These are phyloP conservation scores for Ambrosiella cleistominuta DNA, from an alignment of 2,329 filamentous ascomycete genomes.

Conservation along the genomic window DNA sequence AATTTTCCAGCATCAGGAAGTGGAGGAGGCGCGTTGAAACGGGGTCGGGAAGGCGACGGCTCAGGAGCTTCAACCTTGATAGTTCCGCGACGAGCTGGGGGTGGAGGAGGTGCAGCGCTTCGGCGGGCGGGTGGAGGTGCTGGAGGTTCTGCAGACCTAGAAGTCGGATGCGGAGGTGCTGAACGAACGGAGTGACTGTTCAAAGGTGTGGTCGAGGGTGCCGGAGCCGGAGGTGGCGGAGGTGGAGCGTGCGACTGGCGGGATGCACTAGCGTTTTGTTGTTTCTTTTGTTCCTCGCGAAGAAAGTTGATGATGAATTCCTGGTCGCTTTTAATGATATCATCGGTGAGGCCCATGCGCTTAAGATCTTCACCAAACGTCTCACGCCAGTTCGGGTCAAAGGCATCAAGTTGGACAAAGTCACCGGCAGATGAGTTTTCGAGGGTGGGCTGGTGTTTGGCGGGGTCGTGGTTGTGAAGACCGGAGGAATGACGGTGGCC, in stretches of 20 bases:
- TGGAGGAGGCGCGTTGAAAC: slow-evolving; percentile 73
- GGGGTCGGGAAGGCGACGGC: slow-evolving; percentile 40
- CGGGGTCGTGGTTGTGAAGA: slow-evolving; percentile 35
- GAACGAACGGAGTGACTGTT: slow-evolving; percentile 15
- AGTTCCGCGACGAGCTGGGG: slow-evolving; percentile 39
- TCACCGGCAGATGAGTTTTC: slow-evolving; percentile 29
- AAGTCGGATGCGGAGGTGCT: slow-evolving; percentile 19
- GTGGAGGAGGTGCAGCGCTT: slow-evolving; percentile 34
- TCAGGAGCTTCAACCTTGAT: slow-evolving; percentile 29
- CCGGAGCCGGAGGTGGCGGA: slow-evolving; percentile 14
- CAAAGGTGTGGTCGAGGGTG: slow-evolving; percentile 13
- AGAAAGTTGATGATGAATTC: slow-evolving; percentile 51
- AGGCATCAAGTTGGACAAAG: slow-evolving; percentile 44
- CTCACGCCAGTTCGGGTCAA: slow-evolving; percentile 47
- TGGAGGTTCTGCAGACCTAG: slow-evolving; percentile 17
- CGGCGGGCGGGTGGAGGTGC: slow-evolving; percentile 18
- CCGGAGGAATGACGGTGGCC: slow-evolving; percentile 43
- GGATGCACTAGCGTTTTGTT: slow-evolving; percentile 16
- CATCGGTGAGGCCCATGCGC: slow-evolving; percentile 45
- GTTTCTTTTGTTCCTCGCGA: slow-evolving; percentile 35
- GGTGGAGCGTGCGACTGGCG: slow-evolving; percentile 11
- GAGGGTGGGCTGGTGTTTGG: slow-evolving; percentile 22
- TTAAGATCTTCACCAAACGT: slow-evolving; percentile 47
- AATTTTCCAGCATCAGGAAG: slow-evolving; percentile 80
- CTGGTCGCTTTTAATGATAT: slow-evolving; percentile 50